phyloP scores from a whole-genome alignment of 2,329 filamentous ascomycete genomes.

The Atkinsonella hypoxylon region DNA sequence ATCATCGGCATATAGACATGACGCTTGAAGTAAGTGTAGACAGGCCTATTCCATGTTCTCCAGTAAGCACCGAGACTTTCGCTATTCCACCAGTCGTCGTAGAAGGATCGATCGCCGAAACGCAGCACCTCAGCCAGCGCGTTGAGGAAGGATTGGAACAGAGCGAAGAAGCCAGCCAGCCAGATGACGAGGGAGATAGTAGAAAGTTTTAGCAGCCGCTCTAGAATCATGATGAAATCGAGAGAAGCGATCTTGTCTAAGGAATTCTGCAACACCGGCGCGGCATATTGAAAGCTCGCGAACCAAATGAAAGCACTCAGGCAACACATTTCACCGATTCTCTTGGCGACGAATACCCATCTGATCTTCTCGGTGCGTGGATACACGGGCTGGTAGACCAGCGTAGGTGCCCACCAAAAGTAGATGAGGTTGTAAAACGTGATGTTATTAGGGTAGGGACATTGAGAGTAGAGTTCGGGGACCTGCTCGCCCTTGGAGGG shows the following conservation, averaged over 20 bases:
- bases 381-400: slow-evolving; percentile 95
- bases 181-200: slow-evolving; percentile 94
- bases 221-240: slow-evolving; percentile 69
- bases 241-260: slow-evolving; percentile 75
- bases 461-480: slow-evolving; percentile 69
- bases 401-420: slow-evolving; percentile 95
- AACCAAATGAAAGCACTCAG: slow-evolving; percentile 91
- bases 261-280: slow-evolving; percentile 80
- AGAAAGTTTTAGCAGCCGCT: slow-evolving; percentile 86
- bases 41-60: slow-evolving; percentile 95
- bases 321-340: slow-evolving; percentile 63
- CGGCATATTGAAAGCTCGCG: slow-evolving; percentile 84
- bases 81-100: slow-evolving; percentile 97
- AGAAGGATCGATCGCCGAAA: slow-evolving; percentile 91
- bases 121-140: slow-evolving; percentile 78
- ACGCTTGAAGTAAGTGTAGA: slow-evolving; percentile 91
- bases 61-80: slow-evolving; percentile 79
- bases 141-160: slow-evolving; percentile 90
- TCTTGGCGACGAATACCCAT: slow-evolving; percentile 80
- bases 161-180: slow-evolving; percentile 92
- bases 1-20: slow-evolving; percentile 86
- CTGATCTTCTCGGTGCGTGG: slow-evolving; percentile 71
- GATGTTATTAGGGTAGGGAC: slow-evolving; percentile 85
- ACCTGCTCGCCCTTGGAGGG: slow-evolving; percentile 56
- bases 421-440: slow-evolving; percentile 79